Evolutionary conservation across 331 rosid species (phyloP), one percentile per base, ranked within the genome.

Genomic region (Rhamnella rubrinervis): DNA sequence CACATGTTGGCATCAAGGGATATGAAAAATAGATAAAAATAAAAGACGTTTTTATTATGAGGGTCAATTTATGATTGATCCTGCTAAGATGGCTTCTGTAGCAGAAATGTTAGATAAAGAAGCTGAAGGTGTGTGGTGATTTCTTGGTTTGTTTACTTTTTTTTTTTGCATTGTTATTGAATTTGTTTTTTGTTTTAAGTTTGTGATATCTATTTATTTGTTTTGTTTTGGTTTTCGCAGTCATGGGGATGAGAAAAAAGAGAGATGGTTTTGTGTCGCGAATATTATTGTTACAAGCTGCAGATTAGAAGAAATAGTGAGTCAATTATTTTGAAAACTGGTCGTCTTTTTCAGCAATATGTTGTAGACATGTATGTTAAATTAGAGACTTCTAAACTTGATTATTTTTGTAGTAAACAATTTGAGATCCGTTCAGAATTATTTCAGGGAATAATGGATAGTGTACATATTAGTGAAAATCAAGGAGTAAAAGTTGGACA

Each of bases 281-380:
- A 55, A 38, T 72, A 68, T 25, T 72, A 53, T 21, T 40, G 63
- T 13, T 72, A 72, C 16, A 55, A 63, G 13, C n/a, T 63, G 6
- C 8, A 5, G 18, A 52, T 59, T 2, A 40, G 70, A n/a, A 9
- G 38, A 6, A 0, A 1, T 5, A 31, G 47, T 7, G 15, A 39
- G 12, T 51, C 19, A 0, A 6, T 51, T 13, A 6, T 62, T 5
- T 55, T 72, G 11, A 61, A 0, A 18, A 51, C 35, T 16, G 64
- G 37, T 4, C 0, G 51, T 0, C 25, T 40, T 21, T 40, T 73
- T 4, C 65, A 73, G 13, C 37, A 58, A 25, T 66, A 65, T 47
- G 61, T 74, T 7, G 72, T 74, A 9, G 28, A 66, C 46, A 26
- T 26, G 35, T 66, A 47, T n/a, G 10, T 74, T 6, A 74, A 74